These are phyloP conservation scores for Colletotrichum costaricense DNA, from an alignment of 2,329 filamentous ascomycete species.

Conservation along the genomic window DNA sequence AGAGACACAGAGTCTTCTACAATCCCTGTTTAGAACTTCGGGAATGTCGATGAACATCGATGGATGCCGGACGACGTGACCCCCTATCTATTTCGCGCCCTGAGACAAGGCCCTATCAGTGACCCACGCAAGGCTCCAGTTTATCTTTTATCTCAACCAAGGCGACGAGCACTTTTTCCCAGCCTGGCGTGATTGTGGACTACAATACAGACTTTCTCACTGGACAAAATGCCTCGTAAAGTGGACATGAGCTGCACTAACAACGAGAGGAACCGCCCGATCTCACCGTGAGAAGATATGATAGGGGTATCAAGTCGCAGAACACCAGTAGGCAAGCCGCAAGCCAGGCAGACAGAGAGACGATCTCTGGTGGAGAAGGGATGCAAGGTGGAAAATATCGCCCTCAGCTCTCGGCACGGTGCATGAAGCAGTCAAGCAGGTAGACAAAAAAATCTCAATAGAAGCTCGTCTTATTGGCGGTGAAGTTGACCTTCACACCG, in stretches of 20 bases:
- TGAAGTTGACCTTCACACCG: constrained; percentile 19
- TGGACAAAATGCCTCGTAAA: constrained; percentile 18
- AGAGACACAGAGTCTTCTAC: background rate
- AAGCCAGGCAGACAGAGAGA: constrained; percentile 4
- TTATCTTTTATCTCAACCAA: constrained; percentile 33
- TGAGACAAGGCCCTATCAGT: constrained; percentile 34
- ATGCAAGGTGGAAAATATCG: constrained; percentile 32
- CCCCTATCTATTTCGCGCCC: constrained; percentile 14
- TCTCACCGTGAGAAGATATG: constrained; percentile 3
- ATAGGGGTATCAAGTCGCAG: constrained; percentile 10
- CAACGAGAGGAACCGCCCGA: constrained; percentile 1
- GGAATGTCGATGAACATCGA: constrained; percentile 13
- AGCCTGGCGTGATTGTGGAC: constrained; percentile 29
- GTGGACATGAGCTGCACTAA: constrained; percentile 19
- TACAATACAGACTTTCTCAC: background rate
- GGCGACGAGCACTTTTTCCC: constrained; percentile 24
- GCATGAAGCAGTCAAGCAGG: constrained; percentile 21
- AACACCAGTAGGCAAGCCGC: background rate
- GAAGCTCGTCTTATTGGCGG: constrained; percentile 24
- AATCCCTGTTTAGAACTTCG: constrained; percentile 6
- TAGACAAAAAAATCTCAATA: constrained; percentile 13
- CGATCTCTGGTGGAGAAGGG: constrained; percentile 21
- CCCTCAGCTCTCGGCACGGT: constrained; percentile 18
- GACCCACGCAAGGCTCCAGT: constrained; percentile 34
- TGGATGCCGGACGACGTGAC: constrained; percentile 13